Conservation (phyloP, 306 rosid genomes). For the Fagus sylvatica region DNA sequence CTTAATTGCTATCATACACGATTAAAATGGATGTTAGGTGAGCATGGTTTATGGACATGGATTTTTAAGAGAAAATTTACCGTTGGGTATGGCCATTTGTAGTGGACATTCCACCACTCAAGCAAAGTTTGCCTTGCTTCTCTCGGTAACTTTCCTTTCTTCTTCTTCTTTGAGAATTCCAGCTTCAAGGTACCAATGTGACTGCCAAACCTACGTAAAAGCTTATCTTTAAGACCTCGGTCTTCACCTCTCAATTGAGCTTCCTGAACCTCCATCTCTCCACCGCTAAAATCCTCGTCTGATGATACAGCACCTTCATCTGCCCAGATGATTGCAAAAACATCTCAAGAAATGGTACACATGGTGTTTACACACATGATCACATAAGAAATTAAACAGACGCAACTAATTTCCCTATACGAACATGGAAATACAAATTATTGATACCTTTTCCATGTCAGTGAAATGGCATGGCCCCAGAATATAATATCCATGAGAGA, state of each 20-base stretch:
- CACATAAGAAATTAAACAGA: background rate
- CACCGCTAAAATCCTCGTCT: constrained; percentile 70
- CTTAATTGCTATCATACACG: no score
- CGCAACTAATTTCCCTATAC: no score
- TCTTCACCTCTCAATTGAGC: constrained; percentile 55
- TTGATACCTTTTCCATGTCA: no score
- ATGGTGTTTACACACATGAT: background rate
- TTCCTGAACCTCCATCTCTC: constrained; percentile 66
- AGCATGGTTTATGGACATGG: background rate
- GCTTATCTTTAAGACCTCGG: constrained; percentile 78
- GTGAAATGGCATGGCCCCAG: no score
- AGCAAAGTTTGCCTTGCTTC: constrained; percentile 85
- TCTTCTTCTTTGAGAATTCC: constrained; percentile 86
- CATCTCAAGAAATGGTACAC: background rate
- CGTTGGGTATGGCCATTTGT: constrained; percentile 99
- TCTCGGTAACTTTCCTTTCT: constrained; percentile 90
- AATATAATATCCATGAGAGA: no score
- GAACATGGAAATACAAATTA: no score
- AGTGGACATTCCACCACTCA: constrained; percentile 90
- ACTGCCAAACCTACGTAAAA: constrained; percentile 79
- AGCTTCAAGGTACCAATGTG: constrained; percentile 75
- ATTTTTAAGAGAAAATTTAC: constrained; percentile 34
- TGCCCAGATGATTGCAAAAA: constrained; percentile 19
- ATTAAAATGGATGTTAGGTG: background rate
- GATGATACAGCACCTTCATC: constrained; percentile 81